Conservation (phyloP, 805 yeast species). For the Cyberlindnera samutprakarnensis region DNA sequence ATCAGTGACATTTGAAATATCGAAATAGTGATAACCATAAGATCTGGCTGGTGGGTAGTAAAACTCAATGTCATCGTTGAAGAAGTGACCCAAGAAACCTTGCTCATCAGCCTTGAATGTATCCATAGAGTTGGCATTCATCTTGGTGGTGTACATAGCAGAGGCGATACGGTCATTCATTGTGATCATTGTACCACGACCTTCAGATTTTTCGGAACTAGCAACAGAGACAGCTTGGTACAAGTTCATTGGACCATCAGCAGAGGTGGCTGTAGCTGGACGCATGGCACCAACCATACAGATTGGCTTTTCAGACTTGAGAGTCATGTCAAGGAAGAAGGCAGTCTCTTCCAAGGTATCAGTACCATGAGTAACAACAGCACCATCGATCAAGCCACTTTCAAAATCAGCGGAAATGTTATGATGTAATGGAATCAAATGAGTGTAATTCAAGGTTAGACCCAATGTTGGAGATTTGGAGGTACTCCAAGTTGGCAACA, state of each 20-base stretch:
- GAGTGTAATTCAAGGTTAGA: slow-evolving; percentile 45
- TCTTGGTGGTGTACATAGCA: slow-evolving; percentile 59
- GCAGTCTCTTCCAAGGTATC: slow-evolving; percentile 65
- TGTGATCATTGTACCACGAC: slow-evolving; percentile 57
- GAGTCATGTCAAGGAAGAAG: slow-evolving; percentile 48
- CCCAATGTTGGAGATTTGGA: slow-evolving; percentile 40
- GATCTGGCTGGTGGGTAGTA: slow-evolving; percentile 56
- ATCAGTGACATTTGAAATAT: slow-evolving; percentile 23
- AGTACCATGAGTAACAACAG: slow-evolving; percentile 67
- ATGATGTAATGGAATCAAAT: slow-evolving; percentile 37
- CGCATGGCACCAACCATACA: slow-evolving; percentile 55
- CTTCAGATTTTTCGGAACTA: slow-evolving; percentile 37
- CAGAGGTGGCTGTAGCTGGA: slow-evolving; percentile 61
- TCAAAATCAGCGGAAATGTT: slow-evolving; percentile 38
- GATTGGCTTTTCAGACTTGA: slow-evolving; percentile 27
- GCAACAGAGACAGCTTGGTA: slow-evolving; percentile 64
- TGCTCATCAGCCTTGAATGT: slow-evolving; percentile 61
- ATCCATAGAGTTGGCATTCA: slow-evolving; percentile 60
- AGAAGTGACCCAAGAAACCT: slow-evolving; percentile 63
- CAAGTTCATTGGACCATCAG: slow-evolving; percentile 68
- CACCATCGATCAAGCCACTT: slow-evolving; percentile 39
- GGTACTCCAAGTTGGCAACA: slow-evolving; percentile 41
- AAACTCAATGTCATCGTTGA: slow-evolving; percentile 54
- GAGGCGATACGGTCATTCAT: slow-evolving; percentile 61
- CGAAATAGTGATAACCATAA: slow-evolving; percentile 21